A percentile compares a stretch with the other conserved stretches of the same genome.
Conservation (phyloP, 2,329 filamentous ascomycete genomes). For the Monilinia vaccinii-corymbosi region DNA sequence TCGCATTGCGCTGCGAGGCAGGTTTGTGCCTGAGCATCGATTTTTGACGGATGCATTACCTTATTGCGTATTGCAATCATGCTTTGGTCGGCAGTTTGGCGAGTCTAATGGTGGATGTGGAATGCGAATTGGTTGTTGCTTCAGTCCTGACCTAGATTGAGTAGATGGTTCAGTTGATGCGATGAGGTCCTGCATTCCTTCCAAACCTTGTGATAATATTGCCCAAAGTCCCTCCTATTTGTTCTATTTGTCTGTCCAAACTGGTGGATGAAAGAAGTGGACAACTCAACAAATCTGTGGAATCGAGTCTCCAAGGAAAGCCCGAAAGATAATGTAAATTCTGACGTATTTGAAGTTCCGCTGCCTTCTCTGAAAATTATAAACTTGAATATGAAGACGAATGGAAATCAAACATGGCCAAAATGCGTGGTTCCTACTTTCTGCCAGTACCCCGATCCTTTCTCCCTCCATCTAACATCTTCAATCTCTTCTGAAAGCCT, state of each 20-base stretch:
- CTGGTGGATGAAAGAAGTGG: background rate
- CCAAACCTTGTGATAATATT: background rate
- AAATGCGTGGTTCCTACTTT: background rate
- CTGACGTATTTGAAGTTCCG: background rate
- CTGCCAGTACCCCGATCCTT: conserved; percentile 30
- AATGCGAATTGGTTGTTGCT: background rate
- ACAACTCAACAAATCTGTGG: background rate
- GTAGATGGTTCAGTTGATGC: background rate
- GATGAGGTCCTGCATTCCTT: background rate
- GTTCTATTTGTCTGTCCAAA: background rate
- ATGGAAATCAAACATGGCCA: background rate
- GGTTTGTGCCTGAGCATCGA: too few species aligned
- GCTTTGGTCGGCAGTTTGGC: too few species aligned
- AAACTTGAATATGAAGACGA: background rate
- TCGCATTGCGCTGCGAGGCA: too few species aligned
- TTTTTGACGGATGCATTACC: too few species aligned
- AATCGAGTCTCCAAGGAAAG: background rate
- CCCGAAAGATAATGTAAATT: background rate
- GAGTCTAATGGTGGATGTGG: background rate
- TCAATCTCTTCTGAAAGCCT: conserved; percentile 61
- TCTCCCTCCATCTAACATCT: conserved; percentile 36
- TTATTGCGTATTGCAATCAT: background rate
- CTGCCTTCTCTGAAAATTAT: background rate
- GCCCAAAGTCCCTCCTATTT: background rate
- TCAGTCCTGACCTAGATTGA: too few species aligned